Evolutionary conservation across 768 basidiomycete species (phyloP).

Genomic region (Lenzites betulinus): DNA sequence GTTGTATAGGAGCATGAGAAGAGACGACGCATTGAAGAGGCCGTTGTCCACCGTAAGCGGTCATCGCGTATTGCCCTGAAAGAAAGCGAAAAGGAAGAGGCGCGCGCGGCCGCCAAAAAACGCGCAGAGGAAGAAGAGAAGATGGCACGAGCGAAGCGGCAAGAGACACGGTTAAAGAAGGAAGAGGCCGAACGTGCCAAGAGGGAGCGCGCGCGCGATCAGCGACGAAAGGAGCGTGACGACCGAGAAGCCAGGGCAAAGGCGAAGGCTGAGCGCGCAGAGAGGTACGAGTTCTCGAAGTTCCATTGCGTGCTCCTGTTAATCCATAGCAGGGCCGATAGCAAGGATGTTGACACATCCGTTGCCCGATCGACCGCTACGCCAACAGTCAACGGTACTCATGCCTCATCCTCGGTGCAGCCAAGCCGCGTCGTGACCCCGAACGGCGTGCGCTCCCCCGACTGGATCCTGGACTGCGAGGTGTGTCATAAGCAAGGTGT

Average conservation of each 20-base stretch:
- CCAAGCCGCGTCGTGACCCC: constrained; percentile 33
- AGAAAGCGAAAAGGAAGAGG: constrained; percentile 79
- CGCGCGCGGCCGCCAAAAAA: constrained; percentile 56
- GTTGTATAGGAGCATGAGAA: constrained; percentile 58
- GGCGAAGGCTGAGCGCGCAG: constrained; percentile 28
- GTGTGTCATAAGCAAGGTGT: constrained; percentile 72
- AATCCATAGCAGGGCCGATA: not conserved
- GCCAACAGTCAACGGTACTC: constrained; percentile 16
- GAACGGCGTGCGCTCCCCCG: constrained; percentile 56
- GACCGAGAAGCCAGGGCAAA: constrained; percentile 34
- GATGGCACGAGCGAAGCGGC: constrained; percentile 59
- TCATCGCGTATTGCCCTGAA: constrained; percentile 85
- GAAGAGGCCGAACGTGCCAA: constrained; percentile 42
- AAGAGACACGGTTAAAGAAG: constrained; percentile 40
- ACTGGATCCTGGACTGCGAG: constrained; percentile 90
- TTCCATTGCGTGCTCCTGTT: not conserved
- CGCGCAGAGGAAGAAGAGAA: constrained; percentile 71
- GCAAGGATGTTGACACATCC: constrained; percentile 8
- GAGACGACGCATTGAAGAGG: constrained; percentile 67
- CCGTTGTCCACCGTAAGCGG: constrained; percentile 82
- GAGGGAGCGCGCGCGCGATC: constrained; percentile 63
- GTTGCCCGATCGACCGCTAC: constrained; percentile 11
- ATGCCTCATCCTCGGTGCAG: constrained; percentile 23
- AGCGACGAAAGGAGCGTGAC: constrained; percentile 48
- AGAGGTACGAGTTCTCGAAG: constrained; percentile 3